A percentile compares a stretch with the other conserved stretches of the same genome.
Evolutionary conservation across 768 basidiomycete genomes (phyloP).

Genomic region (Tulasnella sp.): DNA sequence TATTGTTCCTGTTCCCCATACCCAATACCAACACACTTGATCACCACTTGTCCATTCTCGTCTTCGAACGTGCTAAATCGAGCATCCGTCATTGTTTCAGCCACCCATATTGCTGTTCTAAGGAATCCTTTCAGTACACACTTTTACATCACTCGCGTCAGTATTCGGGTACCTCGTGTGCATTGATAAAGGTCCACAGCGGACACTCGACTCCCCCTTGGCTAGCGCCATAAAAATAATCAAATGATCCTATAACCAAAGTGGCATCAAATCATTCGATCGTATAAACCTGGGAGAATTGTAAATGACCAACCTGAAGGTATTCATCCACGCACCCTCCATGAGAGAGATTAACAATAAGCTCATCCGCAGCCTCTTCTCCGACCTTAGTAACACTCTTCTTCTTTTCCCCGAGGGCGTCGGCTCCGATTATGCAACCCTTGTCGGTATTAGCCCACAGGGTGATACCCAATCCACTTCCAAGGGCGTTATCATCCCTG

Average conservation of each 20-base stretch:
- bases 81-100: conserved; percentile 53
- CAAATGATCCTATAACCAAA: conserved; percentile 54
- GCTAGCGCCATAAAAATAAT: conserved; percentile 67
- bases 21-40: conserved; percentile 55
- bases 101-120: conserved; percentile 59
- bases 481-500: conserved; percentile 29
- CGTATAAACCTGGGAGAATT: not conserved
- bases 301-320: conserved; percentile 34
- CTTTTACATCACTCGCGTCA: conserved; percentile 1
- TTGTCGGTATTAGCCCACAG: conserved; percentile 61
- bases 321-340: conserved; percentile 62
- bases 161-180: conserved; percentile 53
- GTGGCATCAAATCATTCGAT: conserved; percentile 10
- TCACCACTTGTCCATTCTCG: conserved; percentile 30
- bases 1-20: not conserved
- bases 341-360: conserved; percentile 43
- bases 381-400: conserved; percentile 36
- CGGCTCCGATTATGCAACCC: conserved; percentile 40
- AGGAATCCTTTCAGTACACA: not conserved
- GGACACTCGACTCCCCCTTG: conserved; percentile 45
- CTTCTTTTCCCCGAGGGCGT: not conserved
- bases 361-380: conserved; percentile 44
- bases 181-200: conserved; percentile 43
- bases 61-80: conserved; percentile 41
- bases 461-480: conserved; percentile 54